These are phyloP conservation scores for Actinomucor elegans DNA, from an alignment of 371 early-diverging fungal genomes.

Conservation along the genomic window DNA sequence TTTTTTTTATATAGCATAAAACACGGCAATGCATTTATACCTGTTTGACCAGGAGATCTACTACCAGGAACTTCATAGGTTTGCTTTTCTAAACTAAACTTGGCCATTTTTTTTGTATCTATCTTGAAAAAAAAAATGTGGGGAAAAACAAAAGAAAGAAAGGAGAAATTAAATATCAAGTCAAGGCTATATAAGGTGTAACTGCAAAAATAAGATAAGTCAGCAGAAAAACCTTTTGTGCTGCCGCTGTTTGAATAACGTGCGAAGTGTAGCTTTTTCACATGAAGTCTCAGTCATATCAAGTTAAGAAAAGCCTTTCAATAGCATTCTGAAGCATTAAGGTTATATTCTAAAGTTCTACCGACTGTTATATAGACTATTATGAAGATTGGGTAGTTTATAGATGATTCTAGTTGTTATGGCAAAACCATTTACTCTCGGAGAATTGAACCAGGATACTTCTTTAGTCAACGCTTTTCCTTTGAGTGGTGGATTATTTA, in stretches of 20 bases:
- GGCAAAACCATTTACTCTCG: too few species aligned
- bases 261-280: slow-evolving; percentile 10
- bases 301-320: too few species aligned
- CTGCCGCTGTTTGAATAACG: slow-evolving; percentile 7
- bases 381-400: too few species aligned
- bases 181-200: slow-evolving; percentile 10
- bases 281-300: slow-evolving; percentile 11
- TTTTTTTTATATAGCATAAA: slow-evolving; percentile 4
- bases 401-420: too few species aligned
- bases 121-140: not conserved
- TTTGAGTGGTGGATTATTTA: too few species aligned
- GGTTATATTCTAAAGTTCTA: too few species aligned
- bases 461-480: too few species aligned
- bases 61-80: slow-evolving; percentile 42
- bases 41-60: slow-evolving; percentile 46
- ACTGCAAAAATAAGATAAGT: slow-evolving; percentile 23
- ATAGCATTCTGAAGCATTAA: too few species aligned
- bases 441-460: too few species aligned
- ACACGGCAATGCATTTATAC: slow-evolving; percentile 21
- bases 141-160: slow-evolving; percentile 8
- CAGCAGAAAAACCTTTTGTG: slow-evolving; percentile 17
- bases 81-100: slow-evolving; percentile 40
- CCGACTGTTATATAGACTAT: too few species aligned
- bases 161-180: not conserved
- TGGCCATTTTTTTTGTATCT: slow-evolving; percentile 14